Conservation (phyloP, 1,284 basidiomycete species). For the Pholiota adiposa region DNA sequence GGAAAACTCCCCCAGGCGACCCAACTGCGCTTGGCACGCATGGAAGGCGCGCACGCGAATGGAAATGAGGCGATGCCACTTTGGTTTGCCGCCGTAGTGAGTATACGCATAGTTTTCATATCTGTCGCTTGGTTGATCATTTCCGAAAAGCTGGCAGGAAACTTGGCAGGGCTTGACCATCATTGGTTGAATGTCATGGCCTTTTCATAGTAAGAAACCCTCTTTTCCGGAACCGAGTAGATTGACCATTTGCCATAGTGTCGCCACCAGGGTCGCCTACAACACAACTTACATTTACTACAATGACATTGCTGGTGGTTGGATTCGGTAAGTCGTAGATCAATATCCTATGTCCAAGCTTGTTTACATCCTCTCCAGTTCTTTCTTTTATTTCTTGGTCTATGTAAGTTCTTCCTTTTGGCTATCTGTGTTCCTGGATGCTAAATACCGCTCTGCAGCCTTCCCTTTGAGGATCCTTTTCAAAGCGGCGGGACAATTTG, state of each 20-base stretch:
- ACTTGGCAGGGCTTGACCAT: slow-evolving; percentile 36
- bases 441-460: slow-evolving; percentile 12
- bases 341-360: background rate
- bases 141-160: slow-evolving; percentile 27
- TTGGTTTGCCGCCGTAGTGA: slow-evolving; percentile 42
- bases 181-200: slow-evolving; percentile 36
- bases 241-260: slow-evolving; percentile 3
- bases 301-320: slow-evolving; percentile 20
- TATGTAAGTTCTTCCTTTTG: slow-evolving; percentile 17
- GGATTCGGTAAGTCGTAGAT: slow-evolving; percentile 17
- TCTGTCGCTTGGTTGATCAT: background rate
- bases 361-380: background rate
- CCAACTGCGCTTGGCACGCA: slow-evolving; percentile 32
- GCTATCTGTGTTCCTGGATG: background rate
- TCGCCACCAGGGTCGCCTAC: slow-evolving; percentile 18
- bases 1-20: slow-evolving; percentile 29
- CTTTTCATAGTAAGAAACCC: slow-evolving; percentile 37
- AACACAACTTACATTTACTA: slow-evolving; percentile 22
- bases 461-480: slow-evolving; percentile 24
- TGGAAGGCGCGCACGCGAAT: slow-evolving; percentile 46
- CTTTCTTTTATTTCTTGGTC: slow-evolving; percentile 24
- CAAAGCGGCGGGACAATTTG: slow-evolving; percentile 18
- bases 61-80: slow-evolving; percentile 41
- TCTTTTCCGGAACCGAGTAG: background rate
- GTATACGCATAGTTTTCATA: background rate